These are phyloP conservation scores for Cenchrus americanus DNA, from an alignment of 176 grass and related monocot species.

Conservation along the genomic window DNA sequence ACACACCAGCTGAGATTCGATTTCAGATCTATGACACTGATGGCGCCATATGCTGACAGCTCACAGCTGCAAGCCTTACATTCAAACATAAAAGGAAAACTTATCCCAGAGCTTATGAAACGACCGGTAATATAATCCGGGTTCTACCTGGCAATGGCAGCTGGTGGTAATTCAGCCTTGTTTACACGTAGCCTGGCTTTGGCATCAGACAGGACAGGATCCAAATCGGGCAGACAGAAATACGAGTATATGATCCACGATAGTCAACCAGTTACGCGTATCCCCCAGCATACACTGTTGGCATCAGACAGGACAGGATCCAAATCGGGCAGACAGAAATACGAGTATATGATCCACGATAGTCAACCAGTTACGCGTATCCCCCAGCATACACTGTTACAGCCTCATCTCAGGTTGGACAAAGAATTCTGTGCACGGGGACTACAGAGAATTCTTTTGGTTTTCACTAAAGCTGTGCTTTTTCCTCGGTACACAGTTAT, in stretches of 20 bases:
- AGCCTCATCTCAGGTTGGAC: not conserved
- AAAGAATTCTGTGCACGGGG: not conserved
- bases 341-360: not conserved
- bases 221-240: not conserved
- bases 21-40: too few species aligned
- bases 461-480: constrained; percentile 17
- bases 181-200: not conserved
- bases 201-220: not conserved
- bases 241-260: not conserved
- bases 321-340: not conserved
- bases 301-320: too few species aligned
- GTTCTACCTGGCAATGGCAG: not conserved
- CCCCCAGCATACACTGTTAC: not conserved
- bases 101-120: not conserved
- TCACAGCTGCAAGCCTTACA: too few species aligned
- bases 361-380: not conserved
- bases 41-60: too few species aligned
- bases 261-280: not conserved
- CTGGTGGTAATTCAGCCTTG: not conserved
- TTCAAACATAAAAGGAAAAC: too few species aligned
- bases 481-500: constrained; percentile 25
- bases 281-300: not conserved
- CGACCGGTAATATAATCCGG: not conserved
- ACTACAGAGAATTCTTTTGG: not conserved
- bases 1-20: too few species aligned